phyloP scores from a whole-genome alignment of 371 early-diverging fungal genomes.

The Coemansia sp. region DNA sequence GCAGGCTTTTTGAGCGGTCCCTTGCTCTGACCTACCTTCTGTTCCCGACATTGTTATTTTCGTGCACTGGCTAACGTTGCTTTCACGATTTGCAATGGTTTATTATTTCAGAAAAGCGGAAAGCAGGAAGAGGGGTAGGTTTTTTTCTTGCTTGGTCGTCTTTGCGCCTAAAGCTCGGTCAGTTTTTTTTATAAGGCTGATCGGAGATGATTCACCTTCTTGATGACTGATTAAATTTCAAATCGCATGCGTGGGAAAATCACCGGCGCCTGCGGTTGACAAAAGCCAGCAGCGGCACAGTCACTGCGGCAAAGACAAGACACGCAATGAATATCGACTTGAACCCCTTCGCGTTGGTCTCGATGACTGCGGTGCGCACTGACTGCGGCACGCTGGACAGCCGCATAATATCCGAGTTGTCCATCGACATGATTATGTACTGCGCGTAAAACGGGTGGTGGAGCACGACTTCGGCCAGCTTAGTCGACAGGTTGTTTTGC shows the following conservation, averaged over 20 bases:
- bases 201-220: not conserved
- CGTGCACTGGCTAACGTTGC: too few relatives aligned
- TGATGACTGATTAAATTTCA: conserved; percentile 2
- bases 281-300: conserved; percentile 23
- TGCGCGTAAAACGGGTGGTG: conserved; percentile 19
- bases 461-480: conserved; percentile 29
- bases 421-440: conserved; percentile 26
- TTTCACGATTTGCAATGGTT: not conserved
- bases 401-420: conserved; percentile 38
- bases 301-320: conserved; percentile 27
- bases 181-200: not conserved
- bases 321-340: conserved; percentile 18
- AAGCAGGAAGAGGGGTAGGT: too few relatives aligned
- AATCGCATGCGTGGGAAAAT: not conserved
- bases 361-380: conserved; percentile 27
- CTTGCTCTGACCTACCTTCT: not conserved
- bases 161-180: too few relatives aligned
- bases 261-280: conserved; percentile 2
- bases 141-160: too few relatives aligned
- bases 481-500: conserved; percentile 30
- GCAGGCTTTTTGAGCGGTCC: not conserved
- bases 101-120: not conserved
- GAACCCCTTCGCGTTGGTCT: conserved; percentile 32
- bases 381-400: conserved; percentile 39
- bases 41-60: conserved; percentile 6